These are phyloP conservation scores for Leccinum angustisporum DNA, from an alignment of 1,284 basidiomycete genomes.

Conservation along the genomic window DNA sequence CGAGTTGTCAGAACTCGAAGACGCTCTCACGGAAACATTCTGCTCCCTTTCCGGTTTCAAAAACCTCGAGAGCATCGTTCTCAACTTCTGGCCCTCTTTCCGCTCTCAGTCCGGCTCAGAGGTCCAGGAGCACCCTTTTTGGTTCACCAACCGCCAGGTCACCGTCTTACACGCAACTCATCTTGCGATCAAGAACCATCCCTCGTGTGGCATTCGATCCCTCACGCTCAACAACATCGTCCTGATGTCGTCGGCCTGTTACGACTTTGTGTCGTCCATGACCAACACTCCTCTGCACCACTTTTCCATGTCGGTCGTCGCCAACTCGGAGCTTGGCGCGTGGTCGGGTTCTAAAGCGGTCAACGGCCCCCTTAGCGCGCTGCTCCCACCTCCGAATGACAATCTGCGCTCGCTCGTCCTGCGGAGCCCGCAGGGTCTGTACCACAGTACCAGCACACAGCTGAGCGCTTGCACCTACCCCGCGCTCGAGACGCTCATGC, in stretches of 20 bases:
- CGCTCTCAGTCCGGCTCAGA: constrained; percentile 25
- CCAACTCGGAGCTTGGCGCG: constrained; percentile 29
- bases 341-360: constrained; percentile 35
- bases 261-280: constrained; percentile 31
- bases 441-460: constrained; percentile 27
- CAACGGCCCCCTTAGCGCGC: constrained; percentile 27
- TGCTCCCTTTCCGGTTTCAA: constrained; percentile 25
- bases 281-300: constrained; percentile 30
- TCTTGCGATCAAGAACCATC: constrained; percentile 17
- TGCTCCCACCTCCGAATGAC: constrained; percentile 25
- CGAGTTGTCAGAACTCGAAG: constrained; percentile 35
- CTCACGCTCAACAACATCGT: constrained; percentile 30
- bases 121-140: constrained; percentile 30
- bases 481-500: constrained; percentile 27
- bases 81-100: constrained; percentile 36
- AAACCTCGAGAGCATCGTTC: constrained; percentile 21
- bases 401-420: constrained; percentile 25
- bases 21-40: constrained; percentile 30
- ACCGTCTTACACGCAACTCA: constrained; percentile 28
- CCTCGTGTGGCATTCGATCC: constrained; percentile 22
- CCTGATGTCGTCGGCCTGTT: constrained; percentile 24
- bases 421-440: constrained; percentile 30
- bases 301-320: constrained; percentile 31
- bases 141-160: constrained; percentile 33
- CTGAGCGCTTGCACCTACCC: constrained; percentile 26